Evolutionary conservation across 345 rosid species (phyloP).

Genomic region (Hevea brasiliensis): DNA sequence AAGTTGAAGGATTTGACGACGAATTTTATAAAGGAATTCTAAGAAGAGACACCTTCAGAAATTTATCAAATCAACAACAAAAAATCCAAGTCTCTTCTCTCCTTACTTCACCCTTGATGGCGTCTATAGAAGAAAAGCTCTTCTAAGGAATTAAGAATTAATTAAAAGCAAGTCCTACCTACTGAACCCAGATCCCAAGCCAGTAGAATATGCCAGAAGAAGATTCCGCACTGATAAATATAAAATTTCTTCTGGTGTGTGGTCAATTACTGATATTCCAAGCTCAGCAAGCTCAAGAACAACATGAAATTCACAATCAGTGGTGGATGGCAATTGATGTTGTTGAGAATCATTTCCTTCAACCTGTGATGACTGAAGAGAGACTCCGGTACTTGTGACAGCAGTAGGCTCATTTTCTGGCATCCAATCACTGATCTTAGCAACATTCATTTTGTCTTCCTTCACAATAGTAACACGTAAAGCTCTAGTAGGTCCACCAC

Average conservation of each 20-base stretch:
- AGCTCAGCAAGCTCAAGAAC: constrained; percentile 87
- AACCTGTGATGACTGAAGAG: constrained; percentile 41
- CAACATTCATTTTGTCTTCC: constrained; percentile 78
- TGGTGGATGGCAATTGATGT: constrained; percentile 38
- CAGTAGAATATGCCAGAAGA: constrained; percentile 80
- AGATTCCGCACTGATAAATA: constrained; percentile 86
- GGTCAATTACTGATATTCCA: constrained; percentile 86
- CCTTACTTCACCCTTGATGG: too few species aligned
- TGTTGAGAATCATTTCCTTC: constrained; percentile 49
- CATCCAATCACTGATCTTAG: constrained; percentile 90
- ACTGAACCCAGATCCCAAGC: constrained; percentile 88
- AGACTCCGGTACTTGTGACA: constrained; percentile 33
- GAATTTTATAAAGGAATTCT: too few species aligned
- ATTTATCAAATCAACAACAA: not conserved
- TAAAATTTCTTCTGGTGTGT: constrained; percentile 92
- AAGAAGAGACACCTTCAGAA: not conserved
- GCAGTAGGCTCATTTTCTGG: constrained; percentile 73
- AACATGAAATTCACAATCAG: constrained; percentile 83
- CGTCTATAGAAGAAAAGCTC: not conserved
- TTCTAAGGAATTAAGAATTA: constrained; percentile 8
- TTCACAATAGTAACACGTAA: constrained; percentile 72
- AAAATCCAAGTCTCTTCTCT: not conserved
- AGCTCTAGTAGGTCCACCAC: constrained; percentile 61
- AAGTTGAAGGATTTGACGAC: not conserved
- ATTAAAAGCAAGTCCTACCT: constrained; percentile 47